Percentiles rank a stretch among this genome's conserved stretches.
Evolutionary conservation across 2,329 filamentous ascomycete genomes (phyloP).

Genomic region (Teratosphaeria zuluensis): DNA sequence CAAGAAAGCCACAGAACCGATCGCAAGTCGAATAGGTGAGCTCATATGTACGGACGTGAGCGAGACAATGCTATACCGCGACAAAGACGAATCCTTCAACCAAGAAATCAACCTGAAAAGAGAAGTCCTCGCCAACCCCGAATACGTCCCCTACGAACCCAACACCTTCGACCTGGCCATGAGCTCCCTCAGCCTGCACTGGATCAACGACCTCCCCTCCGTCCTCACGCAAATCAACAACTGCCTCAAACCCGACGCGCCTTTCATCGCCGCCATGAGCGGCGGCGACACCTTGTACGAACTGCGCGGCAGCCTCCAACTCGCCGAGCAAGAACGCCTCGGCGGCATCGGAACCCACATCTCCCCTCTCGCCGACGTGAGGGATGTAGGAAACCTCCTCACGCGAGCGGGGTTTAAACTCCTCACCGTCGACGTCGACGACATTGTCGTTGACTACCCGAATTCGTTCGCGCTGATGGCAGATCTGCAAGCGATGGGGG

Average conservation of each 20-base stretch:
- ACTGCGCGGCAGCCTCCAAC: constrained; percentile 81
- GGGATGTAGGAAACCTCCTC: constrained; percentile 80
- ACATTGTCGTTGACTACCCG: constrained; percentile 92
- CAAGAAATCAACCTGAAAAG: constrained; percentile 60
- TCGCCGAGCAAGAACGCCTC: constrained; percentile 79
- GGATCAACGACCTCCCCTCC: constrained; percentile 92
- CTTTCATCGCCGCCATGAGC: constrained; percentile 93
- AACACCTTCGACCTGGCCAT: constrained; percentile 81
- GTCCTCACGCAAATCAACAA: constrained; percentile 76
- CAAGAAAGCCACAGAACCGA: constrained; percentile 51
- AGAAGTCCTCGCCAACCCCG: constrained; percentile 63
- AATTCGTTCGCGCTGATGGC: constrained; percentile 83
- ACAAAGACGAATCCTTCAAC: constrained; percentile 67
- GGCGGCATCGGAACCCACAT: constrained; percentile 90
- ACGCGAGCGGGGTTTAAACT: constrained; percentile 87
- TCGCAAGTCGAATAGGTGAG: constrained; percentile 61
- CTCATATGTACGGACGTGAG: constrained; percentile 79
- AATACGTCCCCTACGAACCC: constrained; percentile 64
- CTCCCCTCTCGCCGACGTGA: constrained; percentile 82
- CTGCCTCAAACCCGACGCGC: constrained; percentile 77
- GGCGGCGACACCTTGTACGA: constrained; percentile 92
- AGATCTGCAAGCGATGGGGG: constrained; percentile 93
- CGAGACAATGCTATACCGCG: constrained; percentile 65
- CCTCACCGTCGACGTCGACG: constrained; percentile 92
- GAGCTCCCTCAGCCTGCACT: constrained; percentile 83